These are phyloP conservation scores for Paraconiothyrium sp. DNA, from an alignment of 2,329 filamentous ascomycete species.

Conservation along the genomic window DNA sequence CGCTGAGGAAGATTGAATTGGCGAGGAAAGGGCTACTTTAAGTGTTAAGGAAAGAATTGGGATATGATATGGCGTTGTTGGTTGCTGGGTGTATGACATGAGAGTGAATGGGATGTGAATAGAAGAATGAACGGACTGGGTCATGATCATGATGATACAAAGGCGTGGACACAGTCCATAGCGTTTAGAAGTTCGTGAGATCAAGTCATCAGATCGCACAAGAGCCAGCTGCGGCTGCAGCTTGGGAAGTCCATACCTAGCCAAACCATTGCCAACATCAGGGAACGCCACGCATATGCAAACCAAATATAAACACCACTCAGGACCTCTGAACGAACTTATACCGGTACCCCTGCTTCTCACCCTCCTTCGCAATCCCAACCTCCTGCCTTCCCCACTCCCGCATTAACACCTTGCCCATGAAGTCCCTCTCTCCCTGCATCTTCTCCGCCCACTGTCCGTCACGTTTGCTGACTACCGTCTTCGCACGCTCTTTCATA, in stretches of 20 bases:
- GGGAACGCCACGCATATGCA: not conserved
- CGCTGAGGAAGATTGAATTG: conserved; percentile 78
- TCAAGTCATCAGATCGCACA: conserved; percentile 16
- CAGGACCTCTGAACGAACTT: conserved; percentile 35
- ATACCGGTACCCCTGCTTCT: conserved; percentile 39
- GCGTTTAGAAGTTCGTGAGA: not conserved
- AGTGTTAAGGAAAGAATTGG: not conserved
- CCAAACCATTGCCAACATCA: not conserved
- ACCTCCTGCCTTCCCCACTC: conserved; percentile 50
- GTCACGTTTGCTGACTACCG: conserved; percentile 42
- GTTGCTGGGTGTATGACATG: not conserved
- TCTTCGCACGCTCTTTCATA: conserved; percentile 44
- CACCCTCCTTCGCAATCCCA: conserved; percentile 33
- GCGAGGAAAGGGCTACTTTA: conserved; percentile 80
- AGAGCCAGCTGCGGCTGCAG: not conserved
- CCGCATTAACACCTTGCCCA: conserved; percentile 45
- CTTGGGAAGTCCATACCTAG: not conserved
- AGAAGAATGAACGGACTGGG: not conserved
- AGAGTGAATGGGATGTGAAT: not conserved
- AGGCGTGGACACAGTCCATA: not conserved
- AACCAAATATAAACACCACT: not conserved
- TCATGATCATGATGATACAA: not conserved
- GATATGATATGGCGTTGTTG: not conserved
- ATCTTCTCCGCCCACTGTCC: conserved; percentile 44
- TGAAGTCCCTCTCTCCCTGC: conserved; percentile 40